Base-by-base conservation (phyloP, 2,329 filamentous ascomycete species). In the Meredithiella fracta region DNA sequence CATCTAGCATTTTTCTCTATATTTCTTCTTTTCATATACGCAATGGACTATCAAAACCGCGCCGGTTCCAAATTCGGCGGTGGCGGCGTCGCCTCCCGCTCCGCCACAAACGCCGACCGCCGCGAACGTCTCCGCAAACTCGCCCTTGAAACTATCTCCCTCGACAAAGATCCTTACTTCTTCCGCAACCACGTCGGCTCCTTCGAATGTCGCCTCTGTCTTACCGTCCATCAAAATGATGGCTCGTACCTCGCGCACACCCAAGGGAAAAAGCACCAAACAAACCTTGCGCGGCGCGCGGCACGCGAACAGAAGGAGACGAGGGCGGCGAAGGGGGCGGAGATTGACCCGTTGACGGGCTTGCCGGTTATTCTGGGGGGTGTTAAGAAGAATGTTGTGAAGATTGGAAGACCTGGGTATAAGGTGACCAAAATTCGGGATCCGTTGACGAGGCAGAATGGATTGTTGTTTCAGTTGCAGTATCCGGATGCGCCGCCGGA, bases 131-230 rank as follows among this genome's bases (percentile, higher is more conserved):
- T 98, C 40, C 89, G 91, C 69, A 96, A 96, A 74, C 89, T 98
- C 66, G 92, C 92, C 58, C 86, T 98, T 66, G 92, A 98, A 73
- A 94, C 89, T 56, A 98, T 98, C 76, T 91, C 97, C 73, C 86
- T 97, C 60, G 92, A 97, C 72, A 97, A 96, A 73, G 92, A 98
- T 72, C 92, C 92, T 0, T 98, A 97, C 79, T 96, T 97, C 76
- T 98, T 98, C 83, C 94, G 94, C 70, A 98, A 98, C 75, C 91
- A 98, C 70, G 87, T 97, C 64, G 92, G 92, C 66, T 92, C 85
- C 65, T 98, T 96, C 71, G 92, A 98, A 71, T 98, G 92, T 69
- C 86, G 92, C 29, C 84, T 98, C 42, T 98, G 92, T 66, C 75
- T 98, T 25, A 98, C 92, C 0, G 91, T 97, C 3, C 92, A 98